phyloP scores from a whole-genome alignment of 352 stramenopile genomes.

The Phytophthora europaea region DNA sequence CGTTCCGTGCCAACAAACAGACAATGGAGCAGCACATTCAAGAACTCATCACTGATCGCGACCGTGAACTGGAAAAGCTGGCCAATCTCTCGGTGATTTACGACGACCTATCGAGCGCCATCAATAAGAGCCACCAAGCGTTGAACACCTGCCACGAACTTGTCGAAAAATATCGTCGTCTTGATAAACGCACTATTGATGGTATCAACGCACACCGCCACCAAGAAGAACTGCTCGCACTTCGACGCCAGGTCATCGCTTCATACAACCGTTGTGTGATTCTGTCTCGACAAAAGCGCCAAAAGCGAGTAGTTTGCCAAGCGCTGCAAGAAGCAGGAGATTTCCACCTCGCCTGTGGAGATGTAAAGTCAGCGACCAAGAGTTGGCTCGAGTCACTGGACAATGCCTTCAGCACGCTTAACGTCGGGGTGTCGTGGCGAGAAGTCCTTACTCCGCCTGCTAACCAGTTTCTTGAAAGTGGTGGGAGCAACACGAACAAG shows the following conservation, averaged over 20 bases:
- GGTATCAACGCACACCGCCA: background rate
- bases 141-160: conserved; percentile 62
- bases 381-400: conserved; percentile 80
- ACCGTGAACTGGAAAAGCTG: conserved; percentile 41
- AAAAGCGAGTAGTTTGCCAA: conserved; percentile 66
- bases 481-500: conserved; percentile 20
- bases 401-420: conserved; percentile 73
- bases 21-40: conserved; percentile 55
- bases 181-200: background rate
- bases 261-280: conserved; percentile 63
- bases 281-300: conserved; percentile 72
- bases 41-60: conserved; percentile 27
- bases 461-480: conserved; percentile 32
- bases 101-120: conserved; percentile 48
- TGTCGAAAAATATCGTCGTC: conserved; percentile 53
- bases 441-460: conserved; percentile 42
- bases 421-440: conserved; percentile 59
- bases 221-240: conserved; percentile 9
- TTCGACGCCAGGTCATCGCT: conserved; percentile 50
- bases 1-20: conserved; percentile 55
- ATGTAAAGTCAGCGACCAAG: conserved; percentile 59
- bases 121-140: conserved; percentile 72
- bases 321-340: conserved; percentile 78
- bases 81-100: conserved; percentile 30
- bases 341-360: conserved; percentile 65